phyloP scores from a whole-genome alignment of 2,329 filamentous ascomycete genomes.

The Leptographium radiaticola region DNA sequence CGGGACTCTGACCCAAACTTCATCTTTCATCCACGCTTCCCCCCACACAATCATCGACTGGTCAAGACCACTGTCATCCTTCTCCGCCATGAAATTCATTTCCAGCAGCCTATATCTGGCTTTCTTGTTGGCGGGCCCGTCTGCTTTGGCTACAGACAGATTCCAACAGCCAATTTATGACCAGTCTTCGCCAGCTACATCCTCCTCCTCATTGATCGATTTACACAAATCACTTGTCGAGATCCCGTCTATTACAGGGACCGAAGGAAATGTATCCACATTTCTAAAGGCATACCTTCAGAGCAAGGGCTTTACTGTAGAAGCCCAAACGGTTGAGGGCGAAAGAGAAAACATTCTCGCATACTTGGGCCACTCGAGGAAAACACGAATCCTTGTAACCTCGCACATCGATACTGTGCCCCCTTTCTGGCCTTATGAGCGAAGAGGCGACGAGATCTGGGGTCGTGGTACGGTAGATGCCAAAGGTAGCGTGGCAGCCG shows the following conservation, averaged over 20 bases:
- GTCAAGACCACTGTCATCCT: no score
- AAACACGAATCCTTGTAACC: background rate
- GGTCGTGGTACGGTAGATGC: conserved; percentile 2
- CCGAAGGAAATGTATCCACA: background rate
- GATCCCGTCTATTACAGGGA: background rate
- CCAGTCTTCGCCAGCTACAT: background rate
- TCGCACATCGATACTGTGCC: conserved; percentile 4
- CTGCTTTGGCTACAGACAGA: background rate
- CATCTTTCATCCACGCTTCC: background rate
- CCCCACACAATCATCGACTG: no score
- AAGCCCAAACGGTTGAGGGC: background rate
- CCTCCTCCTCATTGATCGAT: background rate
- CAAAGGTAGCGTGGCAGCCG: conserved; percentile 1
- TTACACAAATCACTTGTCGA: background rate
- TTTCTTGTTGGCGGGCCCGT: no score
- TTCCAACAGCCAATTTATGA: background rate
- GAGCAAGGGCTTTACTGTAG: background rate
- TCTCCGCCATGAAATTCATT: no score
- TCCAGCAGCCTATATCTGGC: no score
- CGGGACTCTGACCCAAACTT: background rate
- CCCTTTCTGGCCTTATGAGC: background rate
- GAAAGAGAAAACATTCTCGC: background rate
- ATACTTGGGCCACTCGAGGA: background rate
- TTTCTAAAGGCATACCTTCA: background rate
- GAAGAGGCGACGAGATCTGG: background rate